Evolutionary conservation across 176 grass and related monocot genomes (phyloP), one percentile per base, ranked within the genome.

Genomic region (bread wheat (Triticum aestivum)): DNA sequence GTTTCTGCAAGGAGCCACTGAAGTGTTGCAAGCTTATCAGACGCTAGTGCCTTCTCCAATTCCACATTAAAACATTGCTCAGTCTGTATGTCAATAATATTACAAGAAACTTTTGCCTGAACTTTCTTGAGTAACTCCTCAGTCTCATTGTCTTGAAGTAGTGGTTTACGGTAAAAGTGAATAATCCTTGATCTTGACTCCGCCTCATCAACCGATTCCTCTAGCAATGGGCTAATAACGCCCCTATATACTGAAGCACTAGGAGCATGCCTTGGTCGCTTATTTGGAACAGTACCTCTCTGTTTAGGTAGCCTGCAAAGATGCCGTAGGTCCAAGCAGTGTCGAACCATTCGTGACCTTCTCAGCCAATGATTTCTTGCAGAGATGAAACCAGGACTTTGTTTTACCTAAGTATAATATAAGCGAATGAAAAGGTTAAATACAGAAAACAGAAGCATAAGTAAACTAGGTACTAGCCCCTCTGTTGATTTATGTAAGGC

Each of bases 31-130:
- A 97, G 89, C 84, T 97, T 94, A 38, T 88, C 89, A 38, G 69
- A 33, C 29, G 91, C 65, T 29, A 93, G 52, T 33, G 70, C 24
- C 77, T 64, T 84, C 63, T 80, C 77, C 79, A 94, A 67, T 30
- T 93, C 85, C 47, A 97, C 79, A 67, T 97, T 97, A 85, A 97
- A 97, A 73, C 95, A 97, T 61, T 91, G 92, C 82, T 94, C 92
- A 0, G 92, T 93, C 86, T 86, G 84, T 70, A 97, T 94, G 66
- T 69, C 65, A 51, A 89, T 66, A 64, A 97, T 80, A 80, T 92
- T 79, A 79, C 68, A 24, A 74, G 95, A 94, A 83, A 97, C 84
- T 76, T 93, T 97, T 44, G 89, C 69, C 67, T 97, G 89, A 61
- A 93, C 85, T 67, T 93, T 88, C 84, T 58, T 93, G 32, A 97